Conservation (phyloP, 208 protist genomes). For the Crithidia expoeki region DNA sequence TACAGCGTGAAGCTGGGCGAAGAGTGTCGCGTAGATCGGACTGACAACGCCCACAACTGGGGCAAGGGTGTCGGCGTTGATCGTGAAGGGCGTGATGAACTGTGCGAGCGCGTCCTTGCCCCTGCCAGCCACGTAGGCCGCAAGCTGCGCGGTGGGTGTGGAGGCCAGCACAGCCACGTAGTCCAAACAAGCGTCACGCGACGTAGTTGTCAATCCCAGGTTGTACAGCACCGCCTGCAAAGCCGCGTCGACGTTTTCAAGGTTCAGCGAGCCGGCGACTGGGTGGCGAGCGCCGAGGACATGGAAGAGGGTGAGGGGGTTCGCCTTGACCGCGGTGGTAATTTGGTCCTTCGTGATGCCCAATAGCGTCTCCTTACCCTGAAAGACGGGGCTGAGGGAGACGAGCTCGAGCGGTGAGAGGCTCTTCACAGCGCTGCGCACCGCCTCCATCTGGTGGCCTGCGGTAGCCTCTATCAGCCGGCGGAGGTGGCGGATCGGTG, state of each 20-base stretch:
- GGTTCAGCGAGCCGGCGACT: slow-evolving; percentile 41
- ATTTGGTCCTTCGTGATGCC: slow-evolving; percentile 60
- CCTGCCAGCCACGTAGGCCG: slow-evolving; percentile 38
- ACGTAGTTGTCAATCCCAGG: slow-evolving; percentile 67
- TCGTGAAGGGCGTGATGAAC: slow-evolving; percentile 75
- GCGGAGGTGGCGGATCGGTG: slow-evolving; percentile 51
- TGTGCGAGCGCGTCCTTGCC: slow-evolving; percentile 70
- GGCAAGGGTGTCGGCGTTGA: slow-evolving; percentile 67
- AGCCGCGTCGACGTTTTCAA: slow-evolving; percentile 45
- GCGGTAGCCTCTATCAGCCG: slow-evolving; percentile 32
- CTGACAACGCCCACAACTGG: slow-evolving; percentile 48
- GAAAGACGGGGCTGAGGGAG: slow-evolving; percentile 44
- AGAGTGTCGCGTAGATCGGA: slow-evolving; percentile 49
- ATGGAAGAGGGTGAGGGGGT: slow-evolving; percentile 43
- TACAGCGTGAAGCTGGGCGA: slow-evolving; percentile 38
- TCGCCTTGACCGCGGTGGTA: slow-evolving; percentile 50
- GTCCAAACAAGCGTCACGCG: slow-evolving; percentile 45
- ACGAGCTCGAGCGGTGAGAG: slow-evolving; percentile 45
- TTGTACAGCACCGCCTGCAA: slow-evolving; percentile 72
- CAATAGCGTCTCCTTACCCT: slow-evolving; percentile 21
- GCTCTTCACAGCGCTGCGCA: slow-evolving; percentile 21
- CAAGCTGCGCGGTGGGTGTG: slow-evolving; percentile 36
- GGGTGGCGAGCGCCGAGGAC: slow-evolving; percentile 49
- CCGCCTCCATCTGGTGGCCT: slow-evolving; percentile 21
- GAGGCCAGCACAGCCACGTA: slow-evolving; percentile 65